phyloP scores from a whole-genome alignment of 495 filamentous ascomycete genomes.

The Clavariopsis aquatica region DNA sequence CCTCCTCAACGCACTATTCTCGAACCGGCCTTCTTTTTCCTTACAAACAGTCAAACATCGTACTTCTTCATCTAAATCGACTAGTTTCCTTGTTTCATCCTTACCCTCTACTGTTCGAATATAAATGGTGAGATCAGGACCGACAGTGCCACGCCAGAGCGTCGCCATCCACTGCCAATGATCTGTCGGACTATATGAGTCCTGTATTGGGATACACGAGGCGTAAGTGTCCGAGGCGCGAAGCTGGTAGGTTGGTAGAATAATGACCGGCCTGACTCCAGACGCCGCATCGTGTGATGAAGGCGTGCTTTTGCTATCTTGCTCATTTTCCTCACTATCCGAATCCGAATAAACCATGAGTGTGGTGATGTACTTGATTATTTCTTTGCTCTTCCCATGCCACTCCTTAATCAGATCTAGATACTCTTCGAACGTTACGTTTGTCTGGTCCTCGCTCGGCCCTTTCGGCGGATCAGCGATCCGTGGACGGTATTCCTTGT shows the following conservation, averaged over 20 bases:
- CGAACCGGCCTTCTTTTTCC: slow-evolving; percentile 48
- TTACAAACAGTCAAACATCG: slow-evolving; percentile 61
- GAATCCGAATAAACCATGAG: slow-evolving; percentile 6
- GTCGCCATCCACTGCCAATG: slow-evolving; percentile 99
- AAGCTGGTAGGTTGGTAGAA: slow-evolving; percentile 76
- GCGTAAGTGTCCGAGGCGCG: slow-evolving; percentile 75
- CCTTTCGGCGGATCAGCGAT: slow-evolving; percentile 55
- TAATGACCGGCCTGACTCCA: slow-evolving; percentile 58
- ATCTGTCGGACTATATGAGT: slow-evolving; percentile 77
- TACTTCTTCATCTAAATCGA: slow-evolving; percentile 58
- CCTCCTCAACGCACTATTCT: slow-evolving; percentile 67
- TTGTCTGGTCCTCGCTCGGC: slow-evolving; percentile 37
- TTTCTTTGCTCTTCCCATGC: slow-evolving; percentile 69
- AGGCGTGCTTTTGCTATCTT: neutral
- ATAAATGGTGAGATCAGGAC: slow-evolving; percentile 83
- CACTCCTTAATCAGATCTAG: slow-evolving; percentile 68
- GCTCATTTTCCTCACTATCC: neutral
- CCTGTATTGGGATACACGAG: slow-evolving; percentile 67
- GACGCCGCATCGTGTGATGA: neutral
- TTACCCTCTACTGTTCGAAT: slow-evolving; percentile 46
- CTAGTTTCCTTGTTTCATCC: slow-evolving; percentile 50
- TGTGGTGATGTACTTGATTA: slow-evolving; percentile 62
- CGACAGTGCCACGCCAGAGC: slow-evolving; percentile 84
- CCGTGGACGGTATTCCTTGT: slow-evolving; percentile 59
- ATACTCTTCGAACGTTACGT: slow-evolving; percentile 56